Conservation (phyloP, 352 stramenopile species). For the Pythium guiyangense region DNA sequence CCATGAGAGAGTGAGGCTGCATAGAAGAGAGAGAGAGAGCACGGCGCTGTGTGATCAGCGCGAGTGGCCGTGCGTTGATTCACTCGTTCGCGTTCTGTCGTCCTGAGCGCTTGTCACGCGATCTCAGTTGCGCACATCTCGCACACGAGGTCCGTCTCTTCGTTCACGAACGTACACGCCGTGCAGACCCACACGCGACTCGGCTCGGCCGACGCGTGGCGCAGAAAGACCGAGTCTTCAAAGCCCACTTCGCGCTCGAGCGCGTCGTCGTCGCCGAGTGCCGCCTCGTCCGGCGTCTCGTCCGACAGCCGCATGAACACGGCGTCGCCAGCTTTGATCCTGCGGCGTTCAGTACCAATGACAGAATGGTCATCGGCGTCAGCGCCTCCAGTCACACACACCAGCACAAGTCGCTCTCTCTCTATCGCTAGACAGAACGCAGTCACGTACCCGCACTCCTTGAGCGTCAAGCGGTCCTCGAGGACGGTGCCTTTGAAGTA, state of each 20-base stretch:
- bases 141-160: conserved; percentile 41
- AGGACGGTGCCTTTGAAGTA: conserved; percentile 65
- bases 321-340: conserved; percentile 68
- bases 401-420: neutral
- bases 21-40: neutral
- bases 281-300: conserved; percentile 53
- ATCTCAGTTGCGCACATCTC: conserved; percentile 67
- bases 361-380: neutral
- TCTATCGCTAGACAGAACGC: too few relatives aligned
- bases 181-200: conserved; percentile 63
- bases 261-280: conserved; percentile 33
- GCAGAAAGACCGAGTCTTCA: conserved; percentile 65
- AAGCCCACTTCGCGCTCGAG: conserved; percentile 72
- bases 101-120: conserved; percentile 12
- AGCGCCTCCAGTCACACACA: neutral
- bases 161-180: conserved; percentile 76
- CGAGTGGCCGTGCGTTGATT: too few relatives aligned
- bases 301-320: conserved; percentile 70
- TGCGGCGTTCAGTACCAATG: conserved; percentile 8
- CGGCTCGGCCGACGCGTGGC: conserved; percentile 18
- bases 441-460: conserved; percentile 49
- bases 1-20: neutral
- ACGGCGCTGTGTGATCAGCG: neutral
- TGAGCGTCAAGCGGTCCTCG: conserved; percentile 49
- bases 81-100: neutral